Conservation (phyloP, 2,329 filamentous ascomycete species). For the Phialocephala sp. region DNA sequence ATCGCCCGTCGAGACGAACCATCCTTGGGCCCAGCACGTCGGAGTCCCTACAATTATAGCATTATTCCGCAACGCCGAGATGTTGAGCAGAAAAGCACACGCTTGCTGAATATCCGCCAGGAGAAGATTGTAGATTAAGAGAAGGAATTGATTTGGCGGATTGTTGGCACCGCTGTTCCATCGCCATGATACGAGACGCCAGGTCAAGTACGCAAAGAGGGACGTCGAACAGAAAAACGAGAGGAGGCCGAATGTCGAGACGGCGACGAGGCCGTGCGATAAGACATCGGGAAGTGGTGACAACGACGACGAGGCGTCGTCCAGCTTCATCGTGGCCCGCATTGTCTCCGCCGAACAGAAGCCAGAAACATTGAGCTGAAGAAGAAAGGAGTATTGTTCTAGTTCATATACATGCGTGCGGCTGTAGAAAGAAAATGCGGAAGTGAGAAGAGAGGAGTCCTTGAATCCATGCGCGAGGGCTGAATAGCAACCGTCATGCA, state of each 20-base stretch:
- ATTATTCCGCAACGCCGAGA: slow-evolving; percentile 60
- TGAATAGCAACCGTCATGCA: slow-evolving; percentile 5
- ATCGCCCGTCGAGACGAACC: slow-evolving; percentile 70
- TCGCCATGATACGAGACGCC: slow-evolving; percentile 41
- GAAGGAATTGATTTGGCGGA: slow-evolving; percentile 68
- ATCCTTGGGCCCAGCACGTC: slow-evolving; percentile 69
- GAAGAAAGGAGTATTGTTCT: slow-evolving; percentile 12
- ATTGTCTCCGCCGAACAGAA: slow-evolving; percentile 11
- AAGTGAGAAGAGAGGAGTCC: not conserved
- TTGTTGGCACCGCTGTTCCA: slow-evolving; percentile 21
- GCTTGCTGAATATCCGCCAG: slow-evolving; percentile 72
- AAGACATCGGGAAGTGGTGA: slow-evolving; percentile 39
- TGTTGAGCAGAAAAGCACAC: slow-evolving; percentile 67
- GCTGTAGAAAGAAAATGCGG: not conserved
- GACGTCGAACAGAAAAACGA: slow-evolving; percentile 52
- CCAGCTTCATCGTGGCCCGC: slow-evolving; percentile 30
- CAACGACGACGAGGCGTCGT: slow-evolving; percentile 32
- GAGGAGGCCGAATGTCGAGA: slow-evolving; percentile 52
- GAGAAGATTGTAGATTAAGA: slow-evolving; percentile 73
- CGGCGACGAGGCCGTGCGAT: slow-evolving; percentile 49
- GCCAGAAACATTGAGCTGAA: slow-evolving; percentile 5
- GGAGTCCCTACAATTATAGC: slow-evolving; percentile 58
- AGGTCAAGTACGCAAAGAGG: slow-evolving; percentile 51
- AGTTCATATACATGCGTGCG: slow-evolving; percentile 5
- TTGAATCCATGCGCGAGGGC: not conserved